Evolutionary conservation across 768 basidiomycete genomes (phyloP), one percentile per base, ranked within the genome.

Genomic region (Daedaleopsis sinensis): DNA sequence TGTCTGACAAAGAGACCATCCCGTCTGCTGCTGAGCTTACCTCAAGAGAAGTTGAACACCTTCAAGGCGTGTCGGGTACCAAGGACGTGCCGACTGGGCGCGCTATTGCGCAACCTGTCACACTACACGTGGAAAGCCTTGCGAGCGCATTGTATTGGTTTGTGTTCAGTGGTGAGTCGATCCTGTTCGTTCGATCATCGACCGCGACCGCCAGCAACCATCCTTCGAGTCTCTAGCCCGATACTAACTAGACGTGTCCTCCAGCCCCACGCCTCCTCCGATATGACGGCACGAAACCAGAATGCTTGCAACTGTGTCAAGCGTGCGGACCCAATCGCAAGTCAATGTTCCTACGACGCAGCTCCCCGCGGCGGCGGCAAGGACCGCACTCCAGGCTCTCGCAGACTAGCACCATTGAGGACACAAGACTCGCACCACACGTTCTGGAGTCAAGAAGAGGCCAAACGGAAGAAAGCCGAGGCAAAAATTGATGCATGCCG

Each of bases 181-280:
- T 24, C 35, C 5, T 16, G 2, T 24, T 32, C 27, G 11, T 50
- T 7, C 6, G 7, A 32, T 7, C 27, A 7, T 3, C 4, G 27
- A 3, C 27, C 27, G 27, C 27, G 27, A 3, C 27, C 7, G 27
- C 27, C 27, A 32, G 7, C 27, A 7, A 32, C 27, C 19, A n/a
- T 47, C 21, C 19, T 10, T 16, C 21, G 11, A 43, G 13, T 7
- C 16, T 47, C 8, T 18, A 23, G 13, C 18, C 7, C 18, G 15
- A 23, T 47, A n/a, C 46, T 7, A 6, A 23, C 23, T 27, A 21
- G 23, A 27, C 23, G 9, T 12, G 75, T 71, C 37, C 47, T 61
- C 70, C 64, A 93, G 91, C 68, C 90, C 91, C 21, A 83, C 84
- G 90, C 24, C 93, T 93, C 69, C 90, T 90, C 64, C 85, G 90